Base-by-base conservation (phyloP, 2,329 filamentous ascomycete genomes). In the Samsoniella hepiali region DNA sequence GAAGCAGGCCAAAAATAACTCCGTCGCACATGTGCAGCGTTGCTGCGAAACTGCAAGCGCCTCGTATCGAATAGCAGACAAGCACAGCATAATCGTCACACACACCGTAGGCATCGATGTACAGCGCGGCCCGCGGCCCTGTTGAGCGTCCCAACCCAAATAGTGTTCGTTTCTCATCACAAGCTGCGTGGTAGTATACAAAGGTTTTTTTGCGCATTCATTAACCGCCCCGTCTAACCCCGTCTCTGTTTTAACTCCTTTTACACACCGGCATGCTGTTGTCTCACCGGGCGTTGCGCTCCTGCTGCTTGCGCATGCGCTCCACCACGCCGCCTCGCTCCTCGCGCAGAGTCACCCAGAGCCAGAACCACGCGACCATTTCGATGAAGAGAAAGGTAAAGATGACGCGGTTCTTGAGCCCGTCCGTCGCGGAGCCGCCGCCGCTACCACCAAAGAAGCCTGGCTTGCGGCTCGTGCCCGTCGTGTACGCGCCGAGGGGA, bases 321-420 rank as follows among this genome's bases (percentile, higher is more conserved):
- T 70, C 70, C 10, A 79, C 64, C 3, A 84, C 71, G 27, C 73
- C 76, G 5, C 70, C 67, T n/a, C 77, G 72, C 78, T 92, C 89
- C 70, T 92, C 89, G 59, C 86, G 80, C 69, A 92, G 74, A 5
- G 86, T 89, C 36, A 88, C 81, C 82, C 87, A 91, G 31, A 86
- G 87, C 93, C 93, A 97, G 75, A 96, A 93, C 91, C 93, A 97
- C 65, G 84, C 84, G 68, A 91, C 81, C 74, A 91, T 85, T 79
- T 97, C 93, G 72, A 96, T 72, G 70, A 97, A 95, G 9, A 87
- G 87, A 76, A 92, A 95, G 0, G 90, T 88, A 73, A 97, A 96
- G 47, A 96, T 86, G 47, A 96, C 79, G 58, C 91, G 85, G 73
- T 96, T 96, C 79, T 93, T 92, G 69, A 97, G 76, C 31, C 85